These are phyloP conservation scores for Cryptococcus sp. DNA, from an alignment of 1,284 basidiomycete genomes.

Conservation along the genomic window DNA sequence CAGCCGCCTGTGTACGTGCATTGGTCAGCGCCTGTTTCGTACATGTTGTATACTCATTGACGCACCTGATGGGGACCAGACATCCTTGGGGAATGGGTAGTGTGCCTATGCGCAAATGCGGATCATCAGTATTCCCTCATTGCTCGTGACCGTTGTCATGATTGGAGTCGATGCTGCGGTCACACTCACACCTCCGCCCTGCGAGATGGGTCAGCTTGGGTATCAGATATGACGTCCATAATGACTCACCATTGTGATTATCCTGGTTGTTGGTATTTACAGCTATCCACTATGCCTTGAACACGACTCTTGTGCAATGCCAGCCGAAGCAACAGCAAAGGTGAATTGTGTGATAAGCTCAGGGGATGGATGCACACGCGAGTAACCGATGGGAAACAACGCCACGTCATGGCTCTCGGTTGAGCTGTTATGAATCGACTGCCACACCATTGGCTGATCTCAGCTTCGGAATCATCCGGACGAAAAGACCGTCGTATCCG, in stretches of 20 bases:
- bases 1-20: conserved; percentile 55
- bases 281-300: neutral
- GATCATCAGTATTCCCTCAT: conserved; percentile 12
- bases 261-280: neutral
- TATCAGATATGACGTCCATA: neutral
- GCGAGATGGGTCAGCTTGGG: conserved; percentile 8
- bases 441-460: too few relatives aligned
- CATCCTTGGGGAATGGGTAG: conserved; percentile 62
- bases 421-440: too few relatives aligned
- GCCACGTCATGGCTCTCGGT: too few relatives aligned
- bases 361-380: too few relatives aligned
- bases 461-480: too few relatives aligned
- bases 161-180: neutral
- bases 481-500: too few relatives aligned
- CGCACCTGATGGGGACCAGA: conserved; percentile 58
- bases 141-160: neutral
- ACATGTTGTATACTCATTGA: conserved; percentile 2
- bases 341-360: too few relatives aligned
- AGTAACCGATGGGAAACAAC: too few relatives aligned
- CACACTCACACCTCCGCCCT: conserved; percentile 37
- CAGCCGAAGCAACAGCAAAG: neutral
- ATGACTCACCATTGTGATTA: conserved; percentile 16
- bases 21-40: neutral
- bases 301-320: neutral
- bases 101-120: conserved; percentile 42